phyloP scores from a whole-genome alignment of 2,329 filamentous ascomycete species.

The Sclerotinia trifoliorum region DNA sequence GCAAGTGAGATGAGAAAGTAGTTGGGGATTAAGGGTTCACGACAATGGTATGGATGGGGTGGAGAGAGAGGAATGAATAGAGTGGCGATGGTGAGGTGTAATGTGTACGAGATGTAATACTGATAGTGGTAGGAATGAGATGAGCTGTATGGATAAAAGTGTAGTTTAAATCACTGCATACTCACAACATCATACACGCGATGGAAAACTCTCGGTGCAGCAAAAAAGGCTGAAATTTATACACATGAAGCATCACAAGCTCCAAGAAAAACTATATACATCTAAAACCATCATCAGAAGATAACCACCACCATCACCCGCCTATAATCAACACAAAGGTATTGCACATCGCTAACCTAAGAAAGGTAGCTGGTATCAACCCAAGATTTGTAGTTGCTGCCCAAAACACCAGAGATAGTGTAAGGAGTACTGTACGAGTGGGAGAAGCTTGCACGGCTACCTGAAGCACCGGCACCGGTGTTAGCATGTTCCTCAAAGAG shows the following conservation, averaged over 20 bases:
- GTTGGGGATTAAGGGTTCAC: too few species aligned
- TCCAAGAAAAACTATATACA: not conserved
- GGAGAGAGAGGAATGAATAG: too few species aligned
- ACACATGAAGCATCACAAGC: not conserved
- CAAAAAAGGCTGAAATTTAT: not conserved
- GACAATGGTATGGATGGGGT: too few species aligned
- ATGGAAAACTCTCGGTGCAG: not conserved
- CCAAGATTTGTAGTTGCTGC: slow-evolving; percentile 45
- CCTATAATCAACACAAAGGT: too few species aligned
- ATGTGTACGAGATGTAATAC: not conserved
- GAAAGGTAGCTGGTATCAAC: slow-evolving; percentile 46
- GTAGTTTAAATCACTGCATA: not conserved
- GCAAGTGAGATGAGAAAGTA: too few species aligned
- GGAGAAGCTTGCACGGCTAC: slow-evolving; percentile 50
- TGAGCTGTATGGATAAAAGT: not conserved
- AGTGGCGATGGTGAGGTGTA: too few species aligned
- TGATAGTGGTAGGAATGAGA: not conserved
- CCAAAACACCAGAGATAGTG: slow-evolving; percentile 47
- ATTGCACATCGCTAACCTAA: slow-evolving; percentile 20
- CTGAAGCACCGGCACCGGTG: slow-evolving; percentile 49
- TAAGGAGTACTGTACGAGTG: slow-evolving; percentile 44
- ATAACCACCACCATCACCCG: not conserved
- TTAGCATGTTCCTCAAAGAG: slow-evolving; percentile 55
- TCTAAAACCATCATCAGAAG: not conserved
- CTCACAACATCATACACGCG: not conserved